Evolutionary conservation across 345 rosid genomes (phyloP), one percentile per base, ranked within the genome.

Genomic region (Rhodamnia argentea): DNA sequence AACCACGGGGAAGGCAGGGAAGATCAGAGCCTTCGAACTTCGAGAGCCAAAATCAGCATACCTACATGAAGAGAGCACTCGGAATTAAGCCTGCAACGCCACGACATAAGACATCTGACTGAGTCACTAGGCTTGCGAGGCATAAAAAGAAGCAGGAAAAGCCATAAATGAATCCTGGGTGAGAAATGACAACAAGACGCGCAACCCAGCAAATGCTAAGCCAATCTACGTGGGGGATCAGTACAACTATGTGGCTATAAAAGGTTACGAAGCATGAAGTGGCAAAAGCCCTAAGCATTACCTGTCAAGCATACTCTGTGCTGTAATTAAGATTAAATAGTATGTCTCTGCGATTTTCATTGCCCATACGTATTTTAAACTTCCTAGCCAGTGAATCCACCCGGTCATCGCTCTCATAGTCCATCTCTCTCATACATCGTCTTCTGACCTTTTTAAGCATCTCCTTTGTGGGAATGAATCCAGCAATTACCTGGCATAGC

Each of bases 381-480:
- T 91, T 91, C 88, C 85, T 91, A 15, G 95, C 96, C 86, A 94
- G 59, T 56, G 90, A 82, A 29, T 89, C 90, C 86, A 97, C 96
- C 76, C 54, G 84, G 24, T 90, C 96, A 92, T 96, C 90, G 56
- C 90, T 90, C 84, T 94, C 98, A 52, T 90, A 82, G 90, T 95
- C 98, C 93, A 94, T 86, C 92, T 97, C 96, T 86, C 99, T 91
- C 22, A 88, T 85, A 82, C 99, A 94, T 88, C 99, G 94, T 87
- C 99, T 94, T 89, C 95, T 92, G 47, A 94, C 88, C 92, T 92
- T 97, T 91, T 93, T 96, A 76, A 97, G 91, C 26, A 88, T 92
- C 86, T 93, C 98, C 91, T 93, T 97, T 20, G 95, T 91, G 22
- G 99, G 99, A 62, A 84, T 87, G 90, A 94, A 96, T 88, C 99